A percentile compares a stretch with the other conserved stretches of the same genome.
These are phyloP conservation scores for Alnus rubra DNA, from an alignment of 306 rosid genomes.

Conservation along the genomic window DNA sequence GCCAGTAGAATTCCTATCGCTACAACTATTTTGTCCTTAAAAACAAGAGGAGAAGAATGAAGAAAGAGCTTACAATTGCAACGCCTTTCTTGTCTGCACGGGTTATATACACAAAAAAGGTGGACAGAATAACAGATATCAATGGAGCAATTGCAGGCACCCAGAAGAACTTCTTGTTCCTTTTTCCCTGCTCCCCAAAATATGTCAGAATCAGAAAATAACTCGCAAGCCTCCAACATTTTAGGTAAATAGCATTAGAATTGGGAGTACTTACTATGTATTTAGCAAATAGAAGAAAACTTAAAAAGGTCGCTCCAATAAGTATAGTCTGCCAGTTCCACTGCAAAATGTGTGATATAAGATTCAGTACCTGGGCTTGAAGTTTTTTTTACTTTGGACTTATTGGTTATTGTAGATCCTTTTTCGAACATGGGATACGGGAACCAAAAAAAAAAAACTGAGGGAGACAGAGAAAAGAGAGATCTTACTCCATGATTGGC, in stretches of 20 bases:
- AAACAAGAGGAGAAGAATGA: constrained; percentile 14
- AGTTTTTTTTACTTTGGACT: not conserved
- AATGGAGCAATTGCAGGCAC: constrained; percentile 94
- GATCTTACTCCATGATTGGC: constrained; percentile 79
- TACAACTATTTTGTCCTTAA: not conserved
- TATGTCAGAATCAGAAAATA: constrained; percentile 35
- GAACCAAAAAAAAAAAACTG: not conserved
- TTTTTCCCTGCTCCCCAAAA: constrained; percentile 73
- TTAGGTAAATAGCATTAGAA: constrained; percentile 1
- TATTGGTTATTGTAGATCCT: not conserved
- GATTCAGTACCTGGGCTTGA: constrained; percentile 20
- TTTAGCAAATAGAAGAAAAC: constrained; percentile 71
- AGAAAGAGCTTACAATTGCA: constrained; percentile 62
- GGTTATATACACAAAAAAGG: constrained; percentile 79
- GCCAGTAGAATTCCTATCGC: constrained; percentile 10
- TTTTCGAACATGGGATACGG: not conserved
- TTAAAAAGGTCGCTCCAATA: constrained; percentile 67
- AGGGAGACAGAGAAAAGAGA: constrained; percentile 21
- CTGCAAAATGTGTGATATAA: constrained; percentile 49
- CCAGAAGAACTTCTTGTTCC: constrained; percentile 74
- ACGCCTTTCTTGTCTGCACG: constrained; percentile 88
- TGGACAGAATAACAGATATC: constrained; percentile 81
- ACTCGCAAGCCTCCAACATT: constrained; percentile 13
- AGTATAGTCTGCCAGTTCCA: constrained; percentile 96
- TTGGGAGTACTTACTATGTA: constrained; percentile 58